Evolutionary conservation across 305 asterid genomes (phyloP).

Genomic region (Fraxinus greggii): DNA sequence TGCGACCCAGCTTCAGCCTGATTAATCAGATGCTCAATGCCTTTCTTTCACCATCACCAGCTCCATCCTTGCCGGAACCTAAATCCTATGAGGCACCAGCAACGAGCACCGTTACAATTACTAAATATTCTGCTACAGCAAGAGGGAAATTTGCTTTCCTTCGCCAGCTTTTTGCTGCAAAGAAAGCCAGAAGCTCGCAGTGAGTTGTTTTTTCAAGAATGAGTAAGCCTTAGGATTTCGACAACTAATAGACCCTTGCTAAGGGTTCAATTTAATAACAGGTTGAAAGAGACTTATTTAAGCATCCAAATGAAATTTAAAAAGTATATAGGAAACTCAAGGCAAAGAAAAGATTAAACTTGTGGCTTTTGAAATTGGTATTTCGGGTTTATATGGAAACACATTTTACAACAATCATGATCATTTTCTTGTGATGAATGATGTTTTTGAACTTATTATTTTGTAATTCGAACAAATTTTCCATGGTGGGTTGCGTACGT

Average conservation of each 20-base stretch:
- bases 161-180: slow-evolving; percentile 81
- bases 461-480: not conserved
- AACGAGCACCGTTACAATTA: slow-evolving; percentile 50
- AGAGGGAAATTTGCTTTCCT: slow-evolving; percentile 78
- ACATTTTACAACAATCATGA: not conserved
- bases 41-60: slow-evolving; percentile 46
- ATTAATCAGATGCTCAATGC: slow-evolving; percentile 80
- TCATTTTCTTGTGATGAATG: not conserved
- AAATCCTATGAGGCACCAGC: slow-evolving; percentile 38
- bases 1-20: slow-evolving; percentile 87
- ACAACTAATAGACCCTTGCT: not conserved
- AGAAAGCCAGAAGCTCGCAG: slow-evolving; percentile 70
- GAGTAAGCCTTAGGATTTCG: not conserved
- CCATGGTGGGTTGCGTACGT: not conserved
- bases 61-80: slow-evolving; percentile 41
- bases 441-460: not conserved
- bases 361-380: not conserved
- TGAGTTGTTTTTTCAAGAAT: slow-evolving; percentile 12
- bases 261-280: not conserved
- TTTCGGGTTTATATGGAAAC: not conserved
- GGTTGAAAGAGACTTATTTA: not conserved
- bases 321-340: not conserved
- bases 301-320: not conserved
- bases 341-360: not conserved
- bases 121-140: slow-evolving; percentile 69